These are phyloP conservation scores for Diutina pseudorugosa DNA, from an alignment of 1,139 yeast species.

Conservation along the genomic window DNA sequence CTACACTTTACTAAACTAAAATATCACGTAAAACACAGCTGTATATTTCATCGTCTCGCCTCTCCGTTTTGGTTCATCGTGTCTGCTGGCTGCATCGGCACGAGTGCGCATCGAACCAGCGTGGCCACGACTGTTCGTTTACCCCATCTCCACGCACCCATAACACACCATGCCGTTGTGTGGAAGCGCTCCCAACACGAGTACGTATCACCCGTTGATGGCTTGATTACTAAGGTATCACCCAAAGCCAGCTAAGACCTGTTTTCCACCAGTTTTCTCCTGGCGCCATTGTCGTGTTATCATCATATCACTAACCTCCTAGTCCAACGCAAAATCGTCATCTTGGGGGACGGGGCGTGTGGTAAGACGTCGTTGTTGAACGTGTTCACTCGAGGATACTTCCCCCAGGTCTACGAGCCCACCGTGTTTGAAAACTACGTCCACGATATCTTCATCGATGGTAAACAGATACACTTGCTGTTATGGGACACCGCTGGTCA, in stretches of 20 bases:
- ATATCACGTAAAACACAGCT: too few relatives aligned
- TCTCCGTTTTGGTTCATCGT: too few relatives aligned
- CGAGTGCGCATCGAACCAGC: neutral
- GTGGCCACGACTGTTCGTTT: neutral
- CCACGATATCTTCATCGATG: conserved; percentile 93
- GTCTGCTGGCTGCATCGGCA: too few relatives aligned
- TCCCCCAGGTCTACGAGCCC: conserved; percentile 97
- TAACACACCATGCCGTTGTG: conserved; percentile 1
- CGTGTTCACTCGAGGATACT: conserved; percentile 93
- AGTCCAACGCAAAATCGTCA: conserved; percentile 86
- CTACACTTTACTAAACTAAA: too few relatives aligned
- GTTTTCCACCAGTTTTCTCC: neutral
- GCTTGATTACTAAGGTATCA: too few relatives aligned
- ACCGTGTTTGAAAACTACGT: conserved; percentile 96
- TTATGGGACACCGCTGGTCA: conserved; percentile 99
- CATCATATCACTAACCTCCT: neutral
- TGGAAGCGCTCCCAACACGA: conserved; percentile 4
- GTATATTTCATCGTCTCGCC: too few relatives aligned
- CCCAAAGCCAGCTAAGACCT: too few relatives aligned
- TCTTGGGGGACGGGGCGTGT: conserved; percentile 92
- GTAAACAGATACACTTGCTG: conserved; percentile 83
- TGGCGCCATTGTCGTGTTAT: too few relatives aligned
- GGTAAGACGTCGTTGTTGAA: conserved; percentile 78
- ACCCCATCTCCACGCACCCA: neutral
- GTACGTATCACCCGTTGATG: too few relatives aligned